Conservation (phyloP, 495 filamentous ascomycete genomes). For the Penicillium angulare region DNA sequence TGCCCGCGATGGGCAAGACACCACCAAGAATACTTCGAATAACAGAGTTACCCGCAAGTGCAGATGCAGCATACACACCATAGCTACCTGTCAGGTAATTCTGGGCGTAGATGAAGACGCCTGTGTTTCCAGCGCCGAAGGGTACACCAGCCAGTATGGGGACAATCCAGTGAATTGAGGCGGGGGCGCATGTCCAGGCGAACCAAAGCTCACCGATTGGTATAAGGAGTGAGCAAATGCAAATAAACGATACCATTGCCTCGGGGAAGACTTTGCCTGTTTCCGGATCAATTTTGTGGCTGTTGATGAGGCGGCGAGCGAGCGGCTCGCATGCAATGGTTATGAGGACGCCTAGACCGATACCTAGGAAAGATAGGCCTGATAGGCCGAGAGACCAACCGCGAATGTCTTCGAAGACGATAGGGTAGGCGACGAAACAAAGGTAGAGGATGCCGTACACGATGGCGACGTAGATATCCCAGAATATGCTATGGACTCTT, state of each 20-base stretch:
- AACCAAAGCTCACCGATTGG: slow-evolving; percentile 77
- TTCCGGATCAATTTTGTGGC: slow-evolving; percentile 62
- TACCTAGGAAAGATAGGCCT: slow-evolving; percentile 73
- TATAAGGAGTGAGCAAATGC: slow-evolving; percentile 63
- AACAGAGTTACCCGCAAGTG: slow-evolving; percentile 74
- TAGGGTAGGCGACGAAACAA: slow-evolving; percentile 79
- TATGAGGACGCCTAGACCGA: slow-evolving; percentile 69
- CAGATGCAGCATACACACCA: slow-evolving; percentile 74
- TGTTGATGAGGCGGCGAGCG: slow-evolving; percentile 69
- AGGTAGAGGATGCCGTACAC: slow-evolving; percentile 75
- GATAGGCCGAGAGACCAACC: slow-evolving; percentile 67
- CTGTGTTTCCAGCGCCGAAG: slow-evolving; percentile 74
- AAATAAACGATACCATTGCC: slow-evolving; percentile 70
- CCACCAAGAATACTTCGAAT: slow-evolving; percentile 67
- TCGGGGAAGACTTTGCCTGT: slow-evolving; percentile 70
- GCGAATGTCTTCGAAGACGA: slow-evolving; percentile 70
- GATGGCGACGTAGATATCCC: slow-evolving; percentile 70
- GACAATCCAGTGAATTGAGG: slow-evolving; percentile 69
- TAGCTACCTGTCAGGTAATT: slow-evolving; percentile 80
- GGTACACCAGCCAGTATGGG: slow-evolving; percentile 75
- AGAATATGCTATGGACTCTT: slow-evolving; percentile 56
- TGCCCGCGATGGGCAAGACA: slow-evolving; percentile 69
- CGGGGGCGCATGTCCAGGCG: slow-evolving; percentile 74
- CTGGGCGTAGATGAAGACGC: slow-evolving; percentile 74
- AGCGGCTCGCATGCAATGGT: slow-evolving; percentile 68